Evolutionary conservation across 225 moss, liverwort and hornwort species (phyloP).

Genomic region (Sphagnum contortum): DNA sequence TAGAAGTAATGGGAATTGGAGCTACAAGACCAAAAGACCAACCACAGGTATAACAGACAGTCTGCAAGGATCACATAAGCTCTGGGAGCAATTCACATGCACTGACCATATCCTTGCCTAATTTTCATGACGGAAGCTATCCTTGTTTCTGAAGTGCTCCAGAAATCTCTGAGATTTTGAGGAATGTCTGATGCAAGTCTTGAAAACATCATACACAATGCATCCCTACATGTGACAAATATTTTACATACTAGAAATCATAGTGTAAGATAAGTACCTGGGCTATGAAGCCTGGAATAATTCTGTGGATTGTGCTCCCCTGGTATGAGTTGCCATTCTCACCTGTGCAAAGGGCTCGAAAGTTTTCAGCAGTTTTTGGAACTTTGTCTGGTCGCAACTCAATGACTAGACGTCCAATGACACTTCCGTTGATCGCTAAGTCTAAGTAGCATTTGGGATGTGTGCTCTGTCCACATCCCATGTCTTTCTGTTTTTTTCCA

Average conservation of each 20-base stretch:
- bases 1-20: too few species aligned
- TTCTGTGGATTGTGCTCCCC: slow-evolving; percentile 56
- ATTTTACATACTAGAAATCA: neutral
- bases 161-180: too few species aligned
- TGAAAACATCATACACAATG: too few species aligned
- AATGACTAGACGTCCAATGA: slow-evolving; percentile 63
- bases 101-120: too few species aligned
- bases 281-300: slow-evolving; percentile 68
- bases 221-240: neutral
- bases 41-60: neutral
- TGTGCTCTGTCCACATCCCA: slow-evolving; percentile 66
- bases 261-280: slow-evolving; percentile 21
- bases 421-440: slow-evolving; percentile 52
- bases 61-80: neutral
- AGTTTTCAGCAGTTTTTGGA: slow-evolving; percentile 64
- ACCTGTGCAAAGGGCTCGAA: slow-evolving; percentile 55
- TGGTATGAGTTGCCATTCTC: slow-evolving; percentile 66
- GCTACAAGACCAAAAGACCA: neutral
- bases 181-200: too few species aligned
- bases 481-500: slow-evolving; percentile 14
- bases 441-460: slow-evolving; percentile 57
- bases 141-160: too few species aligned
- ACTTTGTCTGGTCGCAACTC: slow-evolving; percentile 66
- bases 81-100: too few species aligned
- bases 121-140: too few species aligned